phyloP scores from a whole-genome alignment of 2,329 filamentous ascomycete species.

The Lanzia echinophila region DNA sequence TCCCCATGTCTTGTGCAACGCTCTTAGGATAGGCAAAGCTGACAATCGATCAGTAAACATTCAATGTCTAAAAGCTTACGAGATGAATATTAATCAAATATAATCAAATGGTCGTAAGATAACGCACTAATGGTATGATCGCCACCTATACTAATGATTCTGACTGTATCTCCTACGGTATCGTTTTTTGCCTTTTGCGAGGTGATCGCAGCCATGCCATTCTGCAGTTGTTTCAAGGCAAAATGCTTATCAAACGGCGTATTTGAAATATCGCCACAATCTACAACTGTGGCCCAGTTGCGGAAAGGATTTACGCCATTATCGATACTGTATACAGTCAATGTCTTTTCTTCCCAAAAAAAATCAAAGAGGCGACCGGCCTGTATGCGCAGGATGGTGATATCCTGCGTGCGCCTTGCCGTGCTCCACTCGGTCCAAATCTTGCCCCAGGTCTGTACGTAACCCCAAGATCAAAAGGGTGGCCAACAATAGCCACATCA shows the following conservation, averaged over 20 bases:
- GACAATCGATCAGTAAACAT: neutral
- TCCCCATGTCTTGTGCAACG: conserved; percentile 27
- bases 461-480: conserved; percentile 28
- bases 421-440: conserved; percentile 28
- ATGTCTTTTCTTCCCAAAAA: neutral
- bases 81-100: neutral
- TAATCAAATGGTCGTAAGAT: neutral
- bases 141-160: conserved; percentile 27
- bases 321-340: conserved; percentile 23
- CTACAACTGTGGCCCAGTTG: conserved; percentile 24
- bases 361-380: conserved; percentile 16
- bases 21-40: conserved; percentile 28
- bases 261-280: conserved; percentile 28
- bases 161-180: conserved; percentile 21
- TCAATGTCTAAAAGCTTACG: neutral
- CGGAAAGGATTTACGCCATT: conserved; percentile 26
- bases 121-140: conserved; percentile 29
- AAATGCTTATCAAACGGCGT: conserved; percentile 27
- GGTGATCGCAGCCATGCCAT: conserved; percentile 24
- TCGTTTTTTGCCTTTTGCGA: conserved; percentile 20
- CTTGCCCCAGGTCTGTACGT: conserved; percentile 27
- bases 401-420: conserved; percentile 24
- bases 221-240: conserved; percentile 26
- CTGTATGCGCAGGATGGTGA: conserved; percentile 20
- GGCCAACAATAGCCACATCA: conserved; percentile 28